phyloP scores from a whole-genome alignment of 805 yeast species.

The Candida coleopterorum region DNA sequence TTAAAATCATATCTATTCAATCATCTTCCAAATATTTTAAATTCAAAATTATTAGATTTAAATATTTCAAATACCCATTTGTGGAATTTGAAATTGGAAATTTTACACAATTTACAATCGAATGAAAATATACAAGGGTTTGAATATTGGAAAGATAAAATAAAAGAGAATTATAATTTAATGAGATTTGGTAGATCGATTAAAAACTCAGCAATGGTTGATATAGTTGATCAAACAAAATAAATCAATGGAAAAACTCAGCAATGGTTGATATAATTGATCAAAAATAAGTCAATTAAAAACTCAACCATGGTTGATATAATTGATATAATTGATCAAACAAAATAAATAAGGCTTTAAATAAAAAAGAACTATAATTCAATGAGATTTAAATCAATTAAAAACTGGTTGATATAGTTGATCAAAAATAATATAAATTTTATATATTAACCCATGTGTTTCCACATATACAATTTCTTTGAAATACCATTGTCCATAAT shows the following conservation, averaged over 20 bases:
- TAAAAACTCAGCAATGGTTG: slow-evolving; percentile 19
- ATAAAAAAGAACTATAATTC: slow-evolving; percentile 13
- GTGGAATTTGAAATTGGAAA: slow-evolving; percentile 19
- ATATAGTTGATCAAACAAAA: slow-evolving; percentile 18
- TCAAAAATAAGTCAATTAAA: slow-evolving; percentile 13
- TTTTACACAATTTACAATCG: slow-evolving; percentile 20
- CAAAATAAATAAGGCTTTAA: too few species aligned
- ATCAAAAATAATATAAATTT: slow-evolving; percentile 13
- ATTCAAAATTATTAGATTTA: slow-evolving; percentile 16
- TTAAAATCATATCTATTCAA: slow-evolving; percentile 18
- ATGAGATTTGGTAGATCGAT: slow-evolving; percentile 24
- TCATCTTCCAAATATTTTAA: slow-evolving; percentile 21
- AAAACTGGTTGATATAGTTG: slow-evolving; percentile 21
- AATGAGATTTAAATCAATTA: slow-evolving; percentile 19
- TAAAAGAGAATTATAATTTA: slow-evolving; percentile 13
- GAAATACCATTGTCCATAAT: slow-evolving; percentile 61
- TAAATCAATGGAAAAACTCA: too few species aligned
- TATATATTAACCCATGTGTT: slow-evolving; percentile 58
- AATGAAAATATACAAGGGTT: slow-evolving; percentile 12
- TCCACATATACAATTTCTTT: slow-evolving; percentile 74
- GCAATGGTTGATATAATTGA: slow-evolving; percentile 24
- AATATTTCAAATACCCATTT: slow-evolving; percentile 18
- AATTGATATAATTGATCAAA: slow-evolving; percentile 13
- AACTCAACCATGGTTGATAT: slow-evolving; percentile 21
- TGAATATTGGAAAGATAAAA: slow-evolving; percentile 19